Base-by-base conservation (phyloP, 345 rosid genomes). In the Raphanus raphanistrum region DNA sequence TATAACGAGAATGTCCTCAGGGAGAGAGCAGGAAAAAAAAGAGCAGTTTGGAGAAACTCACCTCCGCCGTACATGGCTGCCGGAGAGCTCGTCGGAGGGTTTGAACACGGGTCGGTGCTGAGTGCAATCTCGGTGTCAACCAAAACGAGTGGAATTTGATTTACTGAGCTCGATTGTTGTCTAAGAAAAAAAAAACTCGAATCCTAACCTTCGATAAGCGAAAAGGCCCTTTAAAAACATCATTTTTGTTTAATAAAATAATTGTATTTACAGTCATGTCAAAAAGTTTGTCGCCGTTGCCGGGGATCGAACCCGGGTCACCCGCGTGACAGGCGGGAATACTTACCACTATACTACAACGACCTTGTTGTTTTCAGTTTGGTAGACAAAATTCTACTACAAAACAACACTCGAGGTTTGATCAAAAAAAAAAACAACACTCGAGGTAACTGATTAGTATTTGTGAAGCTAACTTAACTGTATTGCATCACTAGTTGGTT, bases 281-380 rank as follows among this genome's bases (percentile, higher is more conserved):
- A 21, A 21, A 21, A 21, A 21, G 1, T 21, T 21, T 21, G 1
- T 5, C 77, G 81, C 81, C 81, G 77, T 72, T 78, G 77, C 81
- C 73, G 77, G 73, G 69, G 90, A 88, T 90, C 97, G 96, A 92
- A 88, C 94, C 86, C 93, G 90, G 95, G 97, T 87, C 96, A 29
- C 93, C 94, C 85, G 88, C 87, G 90, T 94, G 98, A 92, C 94
- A 90, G 94, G 86, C 93, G 87, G 90, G 85, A 83, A 90, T 88
- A 87, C 95, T 89, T 0, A 89, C 93, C 96, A 87, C 97, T 86
- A 90, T 90, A 92, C 94, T 90, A 89, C 96, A 89, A 92, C 94
- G 90, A 88, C 58, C 7, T 13, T 48, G 54, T 48, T 48, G 54
- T 36, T 36, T 36, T n/a, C n/a, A n/a, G n/a, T n/a, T n/a, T n/a